These are phyloP conservation scores for Quercus robur DNA, from an alignment of 306 rosid genomes.

Conservation along the genomic window DNA sequence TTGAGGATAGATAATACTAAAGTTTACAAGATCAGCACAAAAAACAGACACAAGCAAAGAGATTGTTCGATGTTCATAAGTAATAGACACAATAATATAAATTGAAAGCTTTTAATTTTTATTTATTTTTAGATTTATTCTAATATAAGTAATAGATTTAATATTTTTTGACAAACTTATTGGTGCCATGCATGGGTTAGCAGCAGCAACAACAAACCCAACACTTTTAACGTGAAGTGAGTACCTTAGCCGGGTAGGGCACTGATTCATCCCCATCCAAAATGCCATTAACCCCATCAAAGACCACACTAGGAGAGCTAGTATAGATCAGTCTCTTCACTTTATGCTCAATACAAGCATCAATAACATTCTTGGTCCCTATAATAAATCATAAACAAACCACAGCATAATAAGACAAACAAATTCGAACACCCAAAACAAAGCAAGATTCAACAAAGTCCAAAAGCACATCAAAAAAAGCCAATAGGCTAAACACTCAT, in stretches of 20 bases:
- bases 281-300: constrained; percentile 85
- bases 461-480: background rate
- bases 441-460: background rate
- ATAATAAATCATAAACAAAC: constrained; percentile 12
- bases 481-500: background rate
- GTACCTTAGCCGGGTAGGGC: constrained; percentile 81
- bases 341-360: constrained; percentile 70
- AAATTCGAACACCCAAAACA: background rate
- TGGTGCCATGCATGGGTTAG: background rate
- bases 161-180: too few species aligned
- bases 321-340: constrained; percentile 86
- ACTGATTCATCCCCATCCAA: constrained; percentile 62
- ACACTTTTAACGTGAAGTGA: background rate
- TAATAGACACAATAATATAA: too few species aligned
- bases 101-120: too few species aligned
- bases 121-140: too few species aligned
- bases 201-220: background rate
- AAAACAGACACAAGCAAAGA: background rate
- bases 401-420: background rate
- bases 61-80: background rate
- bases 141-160: too few species aligned
- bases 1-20: background rate
- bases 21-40: background rate
- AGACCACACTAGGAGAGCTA: constrained; percentile 91
- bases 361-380: constrained; percentile 88